Conservation (phyloP, 495 filamentous ascomycete species). For the Neurospora africana region DNA sequence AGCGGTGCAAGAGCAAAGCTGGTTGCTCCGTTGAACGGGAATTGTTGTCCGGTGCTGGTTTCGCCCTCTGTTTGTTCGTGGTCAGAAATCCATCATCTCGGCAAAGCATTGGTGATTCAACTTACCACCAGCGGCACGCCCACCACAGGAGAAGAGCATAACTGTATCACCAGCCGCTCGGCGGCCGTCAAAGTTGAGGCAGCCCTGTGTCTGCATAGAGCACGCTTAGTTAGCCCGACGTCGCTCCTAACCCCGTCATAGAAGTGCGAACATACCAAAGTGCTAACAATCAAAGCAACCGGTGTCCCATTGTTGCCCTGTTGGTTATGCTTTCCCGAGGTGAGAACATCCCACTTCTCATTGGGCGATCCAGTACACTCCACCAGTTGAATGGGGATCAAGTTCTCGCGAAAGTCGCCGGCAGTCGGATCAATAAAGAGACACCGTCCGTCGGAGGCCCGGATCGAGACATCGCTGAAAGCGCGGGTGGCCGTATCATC, state of each 20-base stretch:
- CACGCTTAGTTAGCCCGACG: neutral
- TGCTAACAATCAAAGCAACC: conserved; percentile 38
- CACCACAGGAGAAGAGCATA: conserved; percentile 43
- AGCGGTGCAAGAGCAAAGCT: conserved; percentile 33
- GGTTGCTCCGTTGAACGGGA: conserved; percentile 31
- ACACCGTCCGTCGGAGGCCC: conserved; percentile 39
- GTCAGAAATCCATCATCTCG: conserved; percentile 3
- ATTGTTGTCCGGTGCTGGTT: conserved; percentile 31
- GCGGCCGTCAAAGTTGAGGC: conserved; percentile 39
- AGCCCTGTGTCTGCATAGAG: conserved; percentile 32
- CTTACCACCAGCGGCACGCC: conserved; percentile 40
- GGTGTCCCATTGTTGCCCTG: conserved; percentile 14
- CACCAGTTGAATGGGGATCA: conserved; percentile 39
- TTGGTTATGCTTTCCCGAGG: conserved; percentile 38
- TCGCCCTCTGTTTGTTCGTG: conserved; percentile 20
- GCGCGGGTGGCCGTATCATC: conserved; percentile 39
- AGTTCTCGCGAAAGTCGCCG: conserved; percentile 45
- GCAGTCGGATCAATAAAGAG: conserved; percentile 43
- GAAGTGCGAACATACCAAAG: conserved; percentile 23
- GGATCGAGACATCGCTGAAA: conserved; percentile 35
- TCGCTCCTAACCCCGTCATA: neutral
- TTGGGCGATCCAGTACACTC: conserved; percentile 34
- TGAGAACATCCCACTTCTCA: conserved; percentile 46
- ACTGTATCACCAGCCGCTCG: conserved; percentile 36
- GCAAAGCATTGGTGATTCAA: neutral